phyloP scores from a whole-genome alignment of 805 yeast genomes.

The Lipomyces mesembrius region DNA sequence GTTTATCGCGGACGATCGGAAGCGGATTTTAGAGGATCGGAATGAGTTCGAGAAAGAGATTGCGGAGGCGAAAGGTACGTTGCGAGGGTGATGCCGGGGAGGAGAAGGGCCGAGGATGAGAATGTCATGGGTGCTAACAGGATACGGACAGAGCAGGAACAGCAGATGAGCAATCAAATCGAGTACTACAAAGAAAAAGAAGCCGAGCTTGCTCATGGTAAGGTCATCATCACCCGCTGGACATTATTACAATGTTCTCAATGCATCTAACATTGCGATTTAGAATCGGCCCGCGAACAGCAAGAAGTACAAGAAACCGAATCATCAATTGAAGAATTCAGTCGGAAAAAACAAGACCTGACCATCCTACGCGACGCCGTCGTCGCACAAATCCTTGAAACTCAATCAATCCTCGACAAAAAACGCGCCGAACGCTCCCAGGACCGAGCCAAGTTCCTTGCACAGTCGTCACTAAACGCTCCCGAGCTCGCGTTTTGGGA shows the following conservation, averaged over 20 bases:
- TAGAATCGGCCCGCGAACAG: constrained; percentile 38
- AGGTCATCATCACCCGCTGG: not conserved
- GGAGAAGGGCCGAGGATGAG: not conserved
- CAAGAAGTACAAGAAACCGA: constrained; percentile 41
- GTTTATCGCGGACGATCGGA: constrained; percentile 46
- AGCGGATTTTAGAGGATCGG: constrained; percentile 36
- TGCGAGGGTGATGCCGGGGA: not conserved
- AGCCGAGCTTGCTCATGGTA: constrained; percentile 32
- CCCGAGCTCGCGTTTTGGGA: constrained; percentile 62
- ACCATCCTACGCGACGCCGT: constrained; percentile 35
- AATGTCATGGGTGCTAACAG: not conserved
- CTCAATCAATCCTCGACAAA: constrained; percentile 44
- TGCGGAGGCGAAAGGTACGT: constrained; percentile 35
- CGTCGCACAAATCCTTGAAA: constrained; percentile 43
- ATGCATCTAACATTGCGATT: not conserved
- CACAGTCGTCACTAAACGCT: constrained; percentile 54
- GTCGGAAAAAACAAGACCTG: constrained; percentile 41
- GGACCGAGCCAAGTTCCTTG: constrained; percentile 45
- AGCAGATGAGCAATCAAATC: constrained; percentile 46
- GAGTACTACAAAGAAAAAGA: constrained; percentile 36
- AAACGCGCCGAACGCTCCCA: constrained; percentile 46
- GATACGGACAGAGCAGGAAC: constrained; percentile 35
- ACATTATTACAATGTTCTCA: not conserved
- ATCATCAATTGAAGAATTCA: constrained; percentile 38
- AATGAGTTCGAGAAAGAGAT: constrained; percentile 36